Conservation (phyloP, 2,329 filamentous ascomycete species). For the Graphilbum fragrans region DNA sequence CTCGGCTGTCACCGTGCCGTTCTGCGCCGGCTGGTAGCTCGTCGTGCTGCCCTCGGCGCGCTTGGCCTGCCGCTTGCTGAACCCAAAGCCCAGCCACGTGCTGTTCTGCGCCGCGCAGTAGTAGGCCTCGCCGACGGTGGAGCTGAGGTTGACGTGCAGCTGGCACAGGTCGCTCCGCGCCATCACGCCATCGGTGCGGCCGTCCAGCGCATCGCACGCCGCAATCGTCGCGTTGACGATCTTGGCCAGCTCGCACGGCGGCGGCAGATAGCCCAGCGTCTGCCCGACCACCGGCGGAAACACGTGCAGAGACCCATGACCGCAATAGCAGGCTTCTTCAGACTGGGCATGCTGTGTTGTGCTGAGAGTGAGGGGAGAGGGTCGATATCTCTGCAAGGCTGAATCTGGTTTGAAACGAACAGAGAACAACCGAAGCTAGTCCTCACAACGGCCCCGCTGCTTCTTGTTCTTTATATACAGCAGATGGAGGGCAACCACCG, state of each 20-base stretch:
- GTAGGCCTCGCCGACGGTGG: slow-evolving; percentile 31
- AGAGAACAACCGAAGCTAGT: too few relatives aligned
- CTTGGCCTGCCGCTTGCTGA: not conserved
- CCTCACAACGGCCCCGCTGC: too few relatives aligned
- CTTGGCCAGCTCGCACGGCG: slow-evolving; percentile 19
- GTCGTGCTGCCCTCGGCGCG: not conserved
- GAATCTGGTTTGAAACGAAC: too few relatives aligned
- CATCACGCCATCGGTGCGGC: slow-evolving; percentile 12
- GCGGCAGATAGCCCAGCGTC: slow-evolving; percentile 22
- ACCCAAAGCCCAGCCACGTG: slow-evolving; percentile 23
- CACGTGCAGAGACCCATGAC: too few relatives aligned
- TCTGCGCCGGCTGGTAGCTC: slow-evolving; percentile 2
- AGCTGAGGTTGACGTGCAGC: slow-evolving; percentile 29
- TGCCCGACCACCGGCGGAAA: slow-evolving; percentile 24
- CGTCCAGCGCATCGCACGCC: slow-evolving; percentile 12
- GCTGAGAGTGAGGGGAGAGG: too few relatives aligned
- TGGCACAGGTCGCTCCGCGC: slow-evolving; percentile 22
- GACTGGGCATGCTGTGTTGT: too few relatives aligned
- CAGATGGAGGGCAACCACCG: too few relatives aligned
- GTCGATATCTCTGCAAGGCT: too few relatives aligned
- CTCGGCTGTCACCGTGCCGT: slow-evolving; percentile 10
- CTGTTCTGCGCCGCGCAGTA: slow-evolving; percentile 11
- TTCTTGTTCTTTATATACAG: too few relatives aligned
- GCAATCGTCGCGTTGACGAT: slow-evolving; percentile 10
- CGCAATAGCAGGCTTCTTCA: too few relatives aligned